Conservation (phyloP, 1,284 basidiomycete species). For the Mycena sp. region DNA sequence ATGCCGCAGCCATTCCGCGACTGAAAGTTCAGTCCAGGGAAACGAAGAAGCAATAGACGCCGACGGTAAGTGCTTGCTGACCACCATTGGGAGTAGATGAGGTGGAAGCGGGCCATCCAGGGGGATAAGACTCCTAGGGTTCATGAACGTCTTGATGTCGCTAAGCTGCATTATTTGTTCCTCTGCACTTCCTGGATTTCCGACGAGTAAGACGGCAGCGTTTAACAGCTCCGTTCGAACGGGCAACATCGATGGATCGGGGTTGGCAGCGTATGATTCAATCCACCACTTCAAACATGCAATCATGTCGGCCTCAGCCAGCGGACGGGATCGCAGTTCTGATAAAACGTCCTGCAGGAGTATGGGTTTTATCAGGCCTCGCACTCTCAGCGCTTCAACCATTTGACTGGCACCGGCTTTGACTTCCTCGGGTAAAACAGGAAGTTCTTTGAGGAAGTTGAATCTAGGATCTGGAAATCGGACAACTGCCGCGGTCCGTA, state of each 20-base stretch:
- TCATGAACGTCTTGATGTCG: constrained; percentile 80
- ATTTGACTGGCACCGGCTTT: constrained; percentile 74
- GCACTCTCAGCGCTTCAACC: constrained; percentile 73
- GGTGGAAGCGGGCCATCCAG: constrained; percentile 86
- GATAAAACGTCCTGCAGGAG: constrained; percentile 88
- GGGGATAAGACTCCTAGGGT: constrained; percentile 79
- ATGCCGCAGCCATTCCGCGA: constrained; percentile 84
- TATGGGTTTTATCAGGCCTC: constrained; percentile 84
- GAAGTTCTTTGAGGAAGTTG: constrained; percentile 85
- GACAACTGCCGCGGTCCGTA: constrained; percentile 78
- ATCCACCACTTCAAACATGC: constrained; percentile 93
- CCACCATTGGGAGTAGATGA: constrained; percentile 78
- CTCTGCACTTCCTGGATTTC: constrained; percentile 49
- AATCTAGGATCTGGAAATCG: constrained; percentile 85
- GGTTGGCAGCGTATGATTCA: constrained; percentile 62
- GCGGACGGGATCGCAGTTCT: constrained; percentile 81
- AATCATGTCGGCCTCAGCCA: constrained; percentile 81
- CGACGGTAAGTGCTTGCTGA: constrained; percentile 75
- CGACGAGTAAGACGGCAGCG: constrained; percentile 70
- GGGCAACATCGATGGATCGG: constrained; percentile 55
- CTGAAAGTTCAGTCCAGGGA: constrained; percentile 85
- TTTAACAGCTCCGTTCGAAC: constrained; percentile 75
- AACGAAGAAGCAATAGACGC: constrained; percentile 71
- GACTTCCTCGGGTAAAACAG: constrained; percentile 79
- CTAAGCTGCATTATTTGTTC: constrained; percentile 77